Percentiles rank a stretch among this genome's conserved stretches.
These are phyloP conservation scores for Globisporangium heterothallicum DNA, from an alignment of 352 stramenopile species.

Conservation along the genomic window DNA sequence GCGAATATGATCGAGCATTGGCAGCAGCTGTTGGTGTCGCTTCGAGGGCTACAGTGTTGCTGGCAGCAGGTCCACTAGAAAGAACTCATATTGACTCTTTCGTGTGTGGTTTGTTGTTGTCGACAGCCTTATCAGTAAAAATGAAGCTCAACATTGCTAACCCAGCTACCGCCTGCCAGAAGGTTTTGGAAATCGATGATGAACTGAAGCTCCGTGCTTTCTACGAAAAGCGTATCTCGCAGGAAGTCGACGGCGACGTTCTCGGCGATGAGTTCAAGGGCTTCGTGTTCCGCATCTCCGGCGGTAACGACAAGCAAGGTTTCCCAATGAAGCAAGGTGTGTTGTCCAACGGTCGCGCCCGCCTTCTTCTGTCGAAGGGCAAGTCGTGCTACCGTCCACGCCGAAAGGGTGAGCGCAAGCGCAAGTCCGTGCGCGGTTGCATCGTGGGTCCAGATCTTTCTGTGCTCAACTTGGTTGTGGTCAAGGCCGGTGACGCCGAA, in stretches of 20 bases:
- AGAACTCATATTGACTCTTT: neutral
- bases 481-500: slow-evolving; percentile 95
- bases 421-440: slow-evolving; percentile 99
- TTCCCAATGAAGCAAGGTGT: slow-evolving; percentile 99
- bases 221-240: slow-evolving; percentile 99
- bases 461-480: slow-evolving; percentile 99
- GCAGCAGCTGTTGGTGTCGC: neutral
- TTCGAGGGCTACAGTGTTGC: neutral
- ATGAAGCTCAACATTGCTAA: slow-evolving; percentile 99
- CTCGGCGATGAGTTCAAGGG: slow-evolving; percentile 99
- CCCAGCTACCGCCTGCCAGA: slow-evolving; percentile 96
- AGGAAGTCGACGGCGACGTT: slow-evolving; percentile 98
- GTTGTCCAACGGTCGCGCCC: slow-evolving; percentile 97
- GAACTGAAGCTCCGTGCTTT: slow-evolving; percentile 99
- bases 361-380: slow-evolving; percentile 97
- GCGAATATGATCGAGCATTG: neutral
- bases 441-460: slow-evolving; percentile 99
- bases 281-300: slow-evolving; percentile 98
- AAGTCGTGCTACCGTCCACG: slow-evolving; percentile 96
- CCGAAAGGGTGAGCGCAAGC: slow-evolving; percentile 96
- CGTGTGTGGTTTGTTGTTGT: neutral
- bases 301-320: slow-evolving; percentile 99
- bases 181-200: slow-evolving; percentile 99
- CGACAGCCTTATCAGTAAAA: slow-evolving; percentile 36
- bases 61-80: neutral